Base-by-base conservation (phyloP, 768 basidiomycete species). In the Pulveroboletus ravenelii region DNA sequence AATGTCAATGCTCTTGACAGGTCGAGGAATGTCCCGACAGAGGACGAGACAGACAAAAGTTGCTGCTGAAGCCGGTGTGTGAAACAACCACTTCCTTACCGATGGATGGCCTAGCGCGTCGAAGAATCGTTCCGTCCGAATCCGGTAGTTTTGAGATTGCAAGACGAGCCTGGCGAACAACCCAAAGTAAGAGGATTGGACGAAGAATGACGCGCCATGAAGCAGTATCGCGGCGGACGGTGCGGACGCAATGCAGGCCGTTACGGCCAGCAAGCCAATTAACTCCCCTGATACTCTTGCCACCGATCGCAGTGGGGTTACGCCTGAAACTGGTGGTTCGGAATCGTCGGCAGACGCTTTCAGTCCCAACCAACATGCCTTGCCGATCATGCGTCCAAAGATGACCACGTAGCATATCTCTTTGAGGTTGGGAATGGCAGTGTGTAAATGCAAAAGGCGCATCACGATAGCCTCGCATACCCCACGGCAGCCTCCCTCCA, bases 21-120 rank as follows among this genome's bases (percentile, higher is more conserved):
- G 56, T 5, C 56, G 53, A n/a, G 32, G 38, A 13, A 49, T 49
- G 8, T 45, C 51, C 9, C 29, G 49, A 29, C 52, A 61, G 15
- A 61, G 59, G 37, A 53, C 36, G 38, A 61, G 48, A 29, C 52
- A 57, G 2, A 17, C 47, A 10, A 62, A 61, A 0, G 60, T 58
- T 10, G 53, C 59, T n/a, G 55, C 59, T 7, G 56, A 51, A 15
- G 52, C 56, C 10, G 37, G 50, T 3, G 59, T 58, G 15, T 13
- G 36, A 46, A 61, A 61, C 4, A 35, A 15, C 56, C 56, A 51
- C 25, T 61, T 58, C 27, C 7, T 58, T 18, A 55, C 47, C 27
- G 15, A 12, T 6, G 60, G 60, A 27, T 13, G 48, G 2, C 25
- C 44, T 2, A 61, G 44, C 3, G 48, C 56, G 8, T 32, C 17